Percentiles rank a stretch among this genome's conserved stretches.
These are phyloP conservation scores for Mercurialis annua DNA, from an alignment of 345 rosid genomes.

Conservation along the genomic window DNA sequence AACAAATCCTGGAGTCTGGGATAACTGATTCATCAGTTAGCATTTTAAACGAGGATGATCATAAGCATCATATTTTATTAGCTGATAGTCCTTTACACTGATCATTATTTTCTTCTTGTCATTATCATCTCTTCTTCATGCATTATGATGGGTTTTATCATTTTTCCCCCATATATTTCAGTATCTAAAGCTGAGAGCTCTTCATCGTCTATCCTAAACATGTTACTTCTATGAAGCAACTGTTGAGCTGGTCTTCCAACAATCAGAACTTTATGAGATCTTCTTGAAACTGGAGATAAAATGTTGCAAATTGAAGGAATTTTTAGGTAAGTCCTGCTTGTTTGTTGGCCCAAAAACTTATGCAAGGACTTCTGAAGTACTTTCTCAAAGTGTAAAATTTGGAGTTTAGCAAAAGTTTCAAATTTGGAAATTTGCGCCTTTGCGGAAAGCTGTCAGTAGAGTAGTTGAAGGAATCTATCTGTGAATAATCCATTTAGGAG, in stretches of 20 bases:
- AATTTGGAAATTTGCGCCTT: too few relatives aligned
- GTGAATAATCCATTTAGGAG: too few relatives aligned
- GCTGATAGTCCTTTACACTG: too few relatives aligned
- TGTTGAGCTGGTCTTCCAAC: constrained; percentile 99
- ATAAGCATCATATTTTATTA: too few relatives aligned
- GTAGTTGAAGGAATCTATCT: too few relatives aligned
- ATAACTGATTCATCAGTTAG: too few relatives aligned
- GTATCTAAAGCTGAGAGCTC: constrained; percentile 87
- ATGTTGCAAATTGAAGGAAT: constrained; percentile 90
- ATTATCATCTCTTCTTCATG: too few relatives aligned
- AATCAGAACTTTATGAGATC: constrained; percentile 90
- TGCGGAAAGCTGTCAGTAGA: too few relatives aligned
- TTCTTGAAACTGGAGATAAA: constrained; percentile 93
- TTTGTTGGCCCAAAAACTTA: background rate
- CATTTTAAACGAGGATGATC: too few relatives aligned
- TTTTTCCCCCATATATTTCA: constrained; percentile 31
- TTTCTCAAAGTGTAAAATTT: constrained; percentile 1
- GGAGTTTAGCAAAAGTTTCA: background rate
- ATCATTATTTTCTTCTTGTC: too few relatives aligned
- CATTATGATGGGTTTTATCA: constrained; percentile 8
- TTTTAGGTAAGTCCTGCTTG: constrained; percentile 52
- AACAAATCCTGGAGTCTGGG: background rate
- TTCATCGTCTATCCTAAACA: constrained; percentile 91
- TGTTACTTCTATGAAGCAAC: constrained; percentile 99
- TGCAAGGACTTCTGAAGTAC: background rate